Evolutionary conservation across 331 rosid species (phyloP).

Genomic region (Pyracantha coccinea): DNA sequence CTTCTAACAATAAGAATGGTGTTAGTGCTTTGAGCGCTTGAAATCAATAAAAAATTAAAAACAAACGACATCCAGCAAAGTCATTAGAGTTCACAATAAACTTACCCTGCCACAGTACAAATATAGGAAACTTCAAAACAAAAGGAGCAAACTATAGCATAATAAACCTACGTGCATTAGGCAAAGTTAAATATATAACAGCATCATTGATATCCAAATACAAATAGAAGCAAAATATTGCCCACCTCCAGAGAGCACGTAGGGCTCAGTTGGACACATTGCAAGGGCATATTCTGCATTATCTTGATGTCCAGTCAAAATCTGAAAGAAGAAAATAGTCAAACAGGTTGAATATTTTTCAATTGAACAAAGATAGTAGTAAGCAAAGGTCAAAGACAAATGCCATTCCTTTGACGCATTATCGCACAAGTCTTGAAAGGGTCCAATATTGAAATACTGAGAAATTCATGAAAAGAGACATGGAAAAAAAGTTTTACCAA

Average conservation of each 20-base stretch:
- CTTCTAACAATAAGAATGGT: background rate
- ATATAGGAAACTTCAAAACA: background rate
- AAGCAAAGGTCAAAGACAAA: background rate
- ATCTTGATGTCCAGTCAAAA: constrained; percentile 95
- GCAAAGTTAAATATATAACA: background rate
- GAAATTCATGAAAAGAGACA: background rate
- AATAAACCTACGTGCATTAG: background rate
- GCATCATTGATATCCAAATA: background rate
- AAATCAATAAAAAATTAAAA: background rate
- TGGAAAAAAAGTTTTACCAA: constrained; percentile 41
- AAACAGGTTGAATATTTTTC: background rate
- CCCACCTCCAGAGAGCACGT: constrained; percentile 94
- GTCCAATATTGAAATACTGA: background rate
- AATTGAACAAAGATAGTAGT: background rate
- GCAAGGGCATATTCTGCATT: constrained; percentile 99
- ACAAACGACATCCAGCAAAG: background rate
- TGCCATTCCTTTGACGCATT: background rate
- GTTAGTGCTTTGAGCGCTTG: background rate
- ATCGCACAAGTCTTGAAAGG: background rate
- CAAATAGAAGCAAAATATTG: background rate
- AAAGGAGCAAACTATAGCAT: background rate
- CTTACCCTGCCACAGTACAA: background rate
- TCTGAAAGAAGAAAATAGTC: constrained; percentile 37
- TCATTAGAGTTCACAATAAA: background rate
- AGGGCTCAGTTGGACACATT: constrained; percentile 99